Conservation (phyloP, 176 grass and related monocot genomes). For the Triticum urartu region DNA sequence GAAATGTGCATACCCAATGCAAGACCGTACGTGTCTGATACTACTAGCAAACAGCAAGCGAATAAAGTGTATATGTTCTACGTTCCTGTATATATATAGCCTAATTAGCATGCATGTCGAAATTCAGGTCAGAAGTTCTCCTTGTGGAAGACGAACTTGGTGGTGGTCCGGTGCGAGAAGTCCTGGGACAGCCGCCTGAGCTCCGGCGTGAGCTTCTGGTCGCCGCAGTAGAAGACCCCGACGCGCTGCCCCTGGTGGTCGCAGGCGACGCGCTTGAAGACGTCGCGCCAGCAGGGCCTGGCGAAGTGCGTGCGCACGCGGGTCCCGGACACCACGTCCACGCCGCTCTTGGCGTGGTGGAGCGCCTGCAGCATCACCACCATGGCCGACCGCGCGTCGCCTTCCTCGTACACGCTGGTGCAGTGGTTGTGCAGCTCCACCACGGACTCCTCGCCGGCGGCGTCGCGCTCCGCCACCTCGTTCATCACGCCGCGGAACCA, state of each 20-base stretch:
- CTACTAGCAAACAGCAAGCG: not conserved
- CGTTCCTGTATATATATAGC: not conserved
- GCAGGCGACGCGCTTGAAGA: constrained; percentile 82
- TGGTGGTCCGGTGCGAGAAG: constrained; percentile 80
- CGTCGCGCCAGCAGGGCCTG: constrained; percentile 64
- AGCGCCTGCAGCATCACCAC: constrained; percentile 91
- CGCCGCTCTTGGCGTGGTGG: constrained; percentile 89
- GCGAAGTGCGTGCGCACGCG: constrained; percentile 89
- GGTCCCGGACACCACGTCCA: constrained; percentile 85
- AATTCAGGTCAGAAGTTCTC: constrained; percentile 71
- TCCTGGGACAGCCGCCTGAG: constrained; percentile 64
- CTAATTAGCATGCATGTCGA: not conserved
- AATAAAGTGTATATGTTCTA: not conserved
- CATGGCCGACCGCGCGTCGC: constrained; percentile 76
- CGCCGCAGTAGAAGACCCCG: constrained; percentile 94
- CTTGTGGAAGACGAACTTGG: constrained; percentile 98
- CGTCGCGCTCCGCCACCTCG: constrained; percentile 84
- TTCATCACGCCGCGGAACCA: constrained; percentile 98
- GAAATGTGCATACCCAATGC: not conserved
- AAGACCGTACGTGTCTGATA: not conserved
- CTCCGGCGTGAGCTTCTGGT: constrained; percentile 63
- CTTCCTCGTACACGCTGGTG: constrained; percentile 92
- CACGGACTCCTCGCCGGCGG: constrained; percentile 24
- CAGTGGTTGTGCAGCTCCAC: constrained; percentile 99
- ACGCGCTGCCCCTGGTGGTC: constrained; percentile 59